These are phyloP conservation scores for Marsdenia floribunda DNA, from an alignment of 257 asterid species.

Conservation along the genomic window DNA sequence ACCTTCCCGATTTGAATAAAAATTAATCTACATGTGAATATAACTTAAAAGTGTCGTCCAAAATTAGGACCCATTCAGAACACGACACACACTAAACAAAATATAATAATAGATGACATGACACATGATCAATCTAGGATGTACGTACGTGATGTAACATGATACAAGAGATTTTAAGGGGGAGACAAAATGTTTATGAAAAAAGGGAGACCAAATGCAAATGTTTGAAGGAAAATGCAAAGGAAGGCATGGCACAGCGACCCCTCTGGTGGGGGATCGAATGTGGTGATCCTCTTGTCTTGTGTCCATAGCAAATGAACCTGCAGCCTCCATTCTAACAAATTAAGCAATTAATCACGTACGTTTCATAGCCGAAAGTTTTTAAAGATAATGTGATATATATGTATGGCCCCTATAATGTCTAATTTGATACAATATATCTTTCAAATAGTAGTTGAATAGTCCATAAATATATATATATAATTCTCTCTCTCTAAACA, in stretches of 20 bases:
- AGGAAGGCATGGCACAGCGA: no score
- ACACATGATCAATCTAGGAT: no score
- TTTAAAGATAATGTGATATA: not conserved
- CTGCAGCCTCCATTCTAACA: not conserved
- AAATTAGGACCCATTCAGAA: no score
- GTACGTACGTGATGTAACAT: no score
- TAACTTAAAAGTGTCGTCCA: no score
- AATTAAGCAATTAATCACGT: not conserved
- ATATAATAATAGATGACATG: no score
- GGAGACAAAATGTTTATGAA: not conserved
- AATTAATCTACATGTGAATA: no score
- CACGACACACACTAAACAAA: no score
- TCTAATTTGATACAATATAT: not conserved
- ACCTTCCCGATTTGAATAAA: no score
- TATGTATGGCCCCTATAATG: not conserved
- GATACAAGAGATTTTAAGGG: not conserved
- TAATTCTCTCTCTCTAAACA: no score
- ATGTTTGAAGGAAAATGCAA: not conserved
- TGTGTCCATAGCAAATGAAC: not conserved
- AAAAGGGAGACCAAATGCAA: not conserved
- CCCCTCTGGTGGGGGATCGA: constrained; percentile 9
- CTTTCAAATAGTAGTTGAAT: no score
- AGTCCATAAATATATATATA: no score
- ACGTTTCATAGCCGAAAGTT: not conserved
- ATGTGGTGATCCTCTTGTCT: not conserved